phyloP scores from a whole-genome alignment of 2,329 filamentous ascomycete genomes.

The Fusarium anthophilum region DNA sequence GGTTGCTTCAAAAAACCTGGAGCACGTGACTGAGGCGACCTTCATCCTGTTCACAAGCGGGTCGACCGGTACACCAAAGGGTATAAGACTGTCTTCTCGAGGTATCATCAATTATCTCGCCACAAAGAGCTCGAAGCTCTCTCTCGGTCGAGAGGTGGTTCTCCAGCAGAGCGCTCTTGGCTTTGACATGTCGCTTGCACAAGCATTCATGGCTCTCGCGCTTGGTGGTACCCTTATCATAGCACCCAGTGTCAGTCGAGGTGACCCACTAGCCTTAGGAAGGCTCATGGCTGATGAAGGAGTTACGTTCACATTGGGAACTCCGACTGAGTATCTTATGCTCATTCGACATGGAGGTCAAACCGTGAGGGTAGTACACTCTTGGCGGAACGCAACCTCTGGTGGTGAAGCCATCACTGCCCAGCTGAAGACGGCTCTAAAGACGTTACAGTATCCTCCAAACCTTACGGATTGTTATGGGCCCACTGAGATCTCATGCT shows the following conservation, averaged over 20 bases:
- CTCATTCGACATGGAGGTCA: background rate
- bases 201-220: background rate
- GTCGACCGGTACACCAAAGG: background rate
- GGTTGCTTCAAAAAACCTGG: background rate
- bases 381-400: background rate
- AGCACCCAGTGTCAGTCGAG: background rate
- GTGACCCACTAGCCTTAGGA: background rate
- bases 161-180: background rate
- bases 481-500: background rate
- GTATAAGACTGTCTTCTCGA: background rate
- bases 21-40: background rate
- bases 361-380: fast-evolving
- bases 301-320: background rate
- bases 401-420: background rate
- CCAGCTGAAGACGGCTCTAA: background rate
- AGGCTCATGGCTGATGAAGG: background rate
- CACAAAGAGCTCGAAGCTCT: background rate
- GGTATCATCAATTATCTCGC: background rate
- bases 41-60: background rate
- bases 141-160: background rate
- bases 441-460: background rate
- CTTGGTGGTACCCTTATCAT: background rate
- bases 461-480: background rate
- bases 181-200: background rate
- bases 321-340: background rate